Percentiles rank a stretch among this genome's conserved stretches.
These are phyloP conservation scores for Pseudocercospora macadamiae DNA, from an alignment of 2,329 filamentous ascomycete genomes.

Conservation along the genomic window DNA sequence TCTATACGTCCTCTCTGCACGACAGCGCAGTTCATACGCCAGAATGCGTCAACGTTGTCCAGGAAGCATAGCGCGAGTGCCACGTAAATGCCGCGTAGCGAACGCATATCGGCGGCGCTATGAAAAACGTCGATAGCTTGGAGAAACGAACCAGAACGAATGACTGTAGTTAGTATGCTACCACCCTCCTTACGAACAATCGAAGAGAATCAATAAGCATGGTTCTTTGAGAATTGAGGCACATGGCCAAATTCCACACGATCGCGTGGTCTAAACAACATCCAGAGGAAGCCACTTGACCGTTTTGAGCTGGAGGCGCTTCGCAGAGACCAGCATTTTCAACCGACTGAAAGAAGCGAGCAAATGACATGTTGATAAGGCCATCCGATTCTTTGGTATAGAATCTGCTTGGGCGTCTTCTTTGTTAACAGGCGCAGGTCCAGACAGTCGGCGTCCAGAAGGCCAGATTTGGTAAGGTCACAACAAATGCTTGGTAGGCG, in stretches of 20 bases:
- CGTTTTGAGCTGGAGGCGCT: not conserved
- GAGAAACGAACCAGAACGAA: not conserved
- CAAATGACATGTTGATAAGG: not conserved
- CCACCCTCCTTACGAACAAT: not conserved
- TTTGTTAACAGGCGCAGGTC: not conserved
- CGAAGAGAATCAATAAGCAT: not conserved
- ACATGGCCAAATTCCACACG: constrained; percentile 15
- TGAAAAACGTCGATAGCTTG: not conserved
- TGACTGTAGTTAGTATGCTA: constrained; percentile 3
- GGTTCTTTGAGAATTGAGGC: not conserved
- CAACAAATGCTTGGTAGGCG: constrained; percentile 1
- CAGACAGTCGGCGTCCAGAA: not conserved
- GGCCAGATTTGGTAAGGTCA: not conserved
- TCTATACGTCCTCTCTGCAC: constrained; percentile 42
- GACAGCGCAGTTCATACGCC: constrained; percentile 40
- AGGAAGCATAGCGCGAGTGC: constrained; percentile 21
- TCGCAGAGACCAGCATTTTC: not conserved
- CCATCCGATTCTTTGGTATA: not conserved
- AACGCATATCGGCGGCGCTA: constrained; percentile 18
- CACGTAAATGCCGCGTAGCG: not conserved
- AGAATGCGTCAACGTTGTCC: constrained; percentile 37
- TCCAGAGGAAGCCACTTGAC: not conserved
- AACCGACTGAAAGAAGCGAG: constrained; percentile 5
- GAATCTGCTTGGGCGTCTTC: not conserved
- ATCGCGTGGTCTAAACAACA: constrained; percentile 18